These are phyloP conservation scores for Planoprotostelium fungivorum DNA, from an alignment of 78 protist species.

Conservation along the genomic window DNA sequence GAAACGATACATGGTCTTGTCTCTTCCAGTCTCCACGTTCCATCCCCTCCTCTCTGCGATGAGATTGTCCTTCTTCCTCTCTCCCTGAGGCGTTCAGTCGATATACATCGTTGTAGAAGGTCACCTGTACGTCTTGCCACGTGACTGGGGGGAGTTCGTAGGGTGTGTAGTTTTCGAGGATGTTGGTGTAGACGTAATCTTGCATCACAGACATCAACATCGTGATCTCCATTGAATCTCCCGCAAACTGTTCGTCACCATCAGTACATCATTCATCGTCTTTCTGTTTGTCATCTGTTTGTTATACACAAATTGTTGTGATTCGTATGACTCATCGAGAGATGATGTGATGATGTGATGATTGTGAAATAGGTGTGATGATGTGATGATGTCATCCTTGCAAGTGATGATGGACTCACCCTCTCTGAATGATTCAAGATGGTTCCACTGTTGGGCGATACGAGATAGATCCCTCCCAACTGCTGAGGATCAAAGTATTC, in stretches of 20 bases:
- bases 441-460: background rate
- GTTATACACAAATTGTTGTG: too few species aligned
- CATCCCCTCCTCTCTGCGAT: background rate
- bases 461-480: background rate
- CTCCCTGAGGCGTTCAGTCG: background rate
- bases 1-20: background rate
- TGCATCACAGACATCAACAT: background rate
- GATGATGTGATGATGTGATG: too few species aligned
- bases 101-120: too few species aligned
- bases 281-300: too few species aligned
- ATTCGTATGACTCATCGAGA: too few species aligned
- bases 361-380: too few species aligned
- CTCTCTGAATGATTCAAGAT: background rate
- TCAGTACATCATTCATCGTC: background rate
- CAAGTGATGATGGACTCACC: background rate
- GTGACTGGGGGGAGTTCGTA: background rate
- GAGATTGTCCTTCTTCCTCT: background rate
- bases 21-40: background rate
- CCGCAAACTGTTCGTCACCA: background rate
- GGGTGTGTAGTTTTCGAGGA: background rate
- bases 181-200: background rate
- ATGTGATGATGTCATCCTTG: too few species aligned
- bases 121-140: background rate
- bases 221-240: background rate
- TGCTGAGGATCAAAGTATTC: background rate